These are phyloP conservation scores for Eremomyces bilateralis DNA, from an alignment of 495 filamentous ascomycete genomes.

Conservation along the genomic window DNA sequence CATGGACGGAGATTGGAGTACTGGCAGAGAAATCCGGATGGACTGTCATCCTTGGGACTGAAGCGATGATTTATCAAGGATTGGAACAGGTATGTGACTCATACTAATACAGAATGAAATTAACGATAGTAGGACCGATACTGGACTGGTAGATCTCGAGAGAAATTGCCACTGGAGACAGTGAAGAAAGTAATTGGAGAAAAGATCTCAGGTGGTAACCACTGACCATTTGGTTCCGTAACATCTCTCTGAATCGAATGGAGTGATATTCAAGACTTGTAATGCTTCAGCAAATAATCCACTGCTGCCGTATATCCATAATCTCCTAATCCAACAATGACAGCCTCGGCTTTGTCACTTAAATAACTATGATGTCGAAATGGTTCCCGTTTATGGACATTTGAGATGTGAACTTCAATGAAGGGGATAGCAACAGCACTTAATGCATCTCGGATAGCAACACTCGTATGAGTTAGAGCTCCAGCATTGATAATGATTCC, in stretches of 20 bases:
- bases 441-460: slow-evolving; percentile 46
- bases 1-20: slow-evolving; percentile 39
- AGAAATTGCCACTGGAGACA: slow-evolving; percentile 30
- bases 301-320: too few species aligned
- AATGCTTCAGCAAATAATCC: background rate
- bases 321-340: slow-evolving; percentile 51
- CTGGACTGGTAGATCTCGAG: slow-evolving; percentile 34
- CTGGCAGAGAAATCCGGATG: slow-evolving; percentile 35
- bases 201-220: too few species aligned
- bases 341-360: slow-evolving; percentile 45
- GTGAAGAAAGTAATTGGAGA: slow-evolving; percentile 29
- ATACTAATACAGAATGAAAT: background rate
- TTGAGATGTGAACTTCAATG: slow-evolving; percentile 48
- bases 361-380: slow-evolving; percentile 44
- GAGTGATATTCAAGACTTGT: too few species aligned
- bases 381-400: slow-evolving; percentile 42
- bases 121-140: slow-evolving; percentile 22
- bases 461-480: slow-evolving; percentile 44
- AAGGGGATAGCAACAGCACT: slow-evolving; percentile 42
- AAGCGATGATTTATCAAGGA: slow-evolving; percentile 57
- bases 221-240: too few species aligned
- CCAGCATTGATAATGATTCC: slow-evolving; percentile 51
- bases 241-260: too few species aligned
- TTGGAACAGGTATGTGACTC: slow-evolving; percentile 30
- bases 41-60: slow-evolving; percentile 46